Evolutionary conservation across 768 basidiomycete genomes (phyloP), one percentile per base, ranked within the genome.

Genomic region (Lactifluus subvellereus): DNA sequence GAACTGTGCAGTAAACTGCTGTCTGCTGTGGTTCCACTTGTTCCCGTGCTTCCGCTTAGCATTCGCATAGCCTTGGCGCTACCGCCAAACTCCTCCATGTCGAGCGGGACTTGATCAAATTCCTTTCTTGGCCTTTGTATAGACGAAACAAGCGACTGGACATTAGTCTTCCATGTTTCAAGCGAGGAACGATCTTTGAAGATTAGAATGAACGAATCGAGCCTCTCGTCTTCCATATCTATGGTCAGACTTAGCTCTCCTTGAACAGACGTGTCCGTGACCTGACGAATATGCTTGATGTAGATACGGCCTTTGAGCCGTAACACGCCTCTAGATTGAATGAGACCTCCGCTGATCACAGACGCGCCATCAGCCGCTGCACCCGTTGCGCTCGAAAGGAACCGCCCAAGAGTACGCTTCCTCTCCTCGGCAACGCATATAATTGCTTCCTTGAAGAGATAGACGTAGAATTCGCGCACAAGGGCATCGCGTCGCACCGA

Each of bases 361-460:
- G 77, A 70, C 13, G 79, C 74, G 3, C 79, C 74, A 62, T 86
- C 85, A 43, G 78, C 82, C 48, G 67, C 66, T 6, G 70, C 66
- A 43, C 74, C 73, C 9, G 60, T 52, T 0, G 86, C 85, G 61
- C 77, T 81, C 35, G 87, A 86, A 5, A 94, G 79, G 51, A 94
- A 79, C 32, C 88, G 83, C 8, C 88, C 85, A 2, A 94, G 76
- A 0, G 87, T 85, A 30, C 89, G 85, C 70, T 93, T 95, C 78
- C 87, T 92, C 76, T 99, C 96, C 73, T 98, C 83, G 8, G 67
- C 72, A n/a, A 98, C 94, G 73, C 97, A 99, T 63, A 99, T 94
- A 67, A 99, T 91, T 10, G 97, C 97, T 74, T 98, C 94, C 71
- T 88, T 89, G 84, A 98, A 99, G 32, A 99, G 83, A 76, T 98